Percentiles rank a stretch among this genome's conserved stretches.
phyloP scores from a whole-genome alignment of 2,329 filamentous ascomycete genomes.

The Aurifilum marmelostoma region DNA sequence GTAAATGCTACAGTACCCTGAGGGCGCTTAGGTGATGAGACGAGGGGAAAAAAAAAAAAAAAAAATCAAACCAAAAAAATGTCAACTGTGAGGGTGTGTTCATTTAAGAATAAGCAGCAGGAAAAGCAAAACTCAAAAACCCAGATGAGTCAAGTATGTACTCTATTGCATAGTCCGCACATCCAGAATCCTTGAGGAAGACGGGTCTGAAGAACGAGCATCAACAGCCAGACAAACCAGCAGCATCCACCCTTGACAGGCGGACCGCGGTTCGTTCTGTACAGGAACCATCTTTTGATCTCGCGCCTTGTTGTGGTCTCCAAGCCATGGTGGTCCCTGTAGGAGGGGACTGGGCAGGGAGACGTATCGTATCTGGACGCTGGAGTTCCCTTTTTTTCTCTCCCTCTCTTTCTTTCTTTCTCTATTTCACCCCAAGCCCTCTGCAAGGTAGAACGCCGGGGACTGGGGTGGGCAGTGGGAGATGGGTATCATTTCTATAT shows the following conservation, averaged over 20 bases:
- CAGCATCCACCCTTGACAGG: conserved; percentile 17
- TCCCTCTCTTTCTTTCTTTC: too few species aligned
- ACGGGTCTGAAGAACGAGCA: conserved; percentile 67
- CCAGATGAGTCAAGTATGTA: conserved; percentile 47
- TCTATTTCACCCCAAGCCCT: too few species aligned
- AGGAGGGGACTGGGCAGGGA: conserved; percentile 47
- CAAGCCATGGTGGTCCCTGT: conserved; percentile 47
- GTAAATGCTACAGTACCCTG: neutral
- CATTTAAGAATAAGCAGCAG: too few species aligned
- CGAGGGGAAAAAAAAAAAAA: too few species aligned
- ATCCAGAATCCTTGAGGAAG: conserved; percentile 60
- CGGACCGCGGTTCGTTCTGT: conserved; percentile 27
- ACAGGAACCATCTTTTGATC: conserved; percentile 47
- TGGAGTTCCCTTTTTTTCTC: too few species aligned
- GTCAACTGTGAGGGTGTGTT: too few species aligned
- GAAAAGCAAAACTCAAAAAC: too few species aligned
- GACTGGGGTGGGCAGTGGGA: conserved; percentile 13
- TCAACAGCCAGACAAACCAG: conserved; percentile 18
- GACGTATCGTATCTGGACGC: conserved; percentile 70
- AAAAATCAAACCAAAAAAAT: too few species aligned
- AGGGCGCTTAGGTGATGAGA: too few species aligned
- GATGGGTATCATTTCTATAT: conserved; percentile 31
- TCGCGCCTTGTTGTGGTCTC: conserved; percentile 66
- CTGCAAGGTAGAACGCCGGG: neutral
- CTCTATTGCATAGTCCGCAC: conserved; percentile 67